A percentile compares a stretch with the other conserved stretches of the same genome.
Evolutionary conservation across 176 grass and related monocot species (phyloP).

Genomic region (Zea mays): DNA sequence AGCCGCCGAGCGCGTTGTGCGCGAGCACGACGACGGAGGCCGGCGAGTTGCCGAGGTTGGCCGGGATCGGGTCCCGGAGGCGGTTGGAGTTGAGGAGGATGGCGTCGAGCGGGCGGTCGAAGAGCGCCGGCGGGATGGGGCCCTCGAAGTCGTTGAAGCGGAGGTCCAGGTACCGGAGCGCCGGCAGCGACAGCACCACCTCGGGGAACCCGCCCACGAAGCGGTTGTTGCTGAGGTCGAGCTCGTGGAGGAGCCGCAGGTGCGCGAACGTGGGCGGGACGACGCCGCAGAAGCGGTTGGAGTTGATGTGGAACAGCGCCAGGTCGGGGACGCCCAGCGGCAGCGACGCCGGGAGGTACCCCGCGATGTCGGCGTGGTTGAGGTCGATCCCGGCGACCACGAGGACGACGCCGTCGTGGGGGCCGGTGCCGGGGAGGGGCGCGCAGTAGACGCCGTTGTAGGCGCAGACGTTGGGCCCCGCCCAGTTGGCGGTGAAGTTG

Average conservation of each 20-base stretch:
- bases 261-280: conserved; percentile 51
- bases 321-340: conserved; percentile 68
- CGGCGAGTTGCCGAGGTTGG: conserved; percentile 76
- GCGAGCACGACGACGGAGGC: conserved; percentile 84
- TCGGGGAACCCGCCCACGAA: conserved; percentile 71
- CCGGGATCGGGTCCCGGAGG: conserved; percentile 58
- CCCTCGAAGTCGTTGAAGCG: conserved; percentile 94
- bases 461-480: conserved; percentile 66
- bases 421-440: neutral
- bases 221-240: conserved; percentile 97
- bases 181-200: conserved; percentile 46
- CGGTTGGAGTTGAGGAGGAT: conserved; percentile 91
- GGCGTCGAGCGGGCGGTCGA: conserved; percentile 72
- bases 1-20: conserved; percentile 63
- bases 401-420: neutral
- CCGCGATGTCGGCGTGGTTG: conserved; percentile 87
- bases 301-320: conserved; percentile 85
- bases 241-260: conserved; percentile 64
- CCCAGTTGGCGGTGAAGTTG: conserved; percentile 73
- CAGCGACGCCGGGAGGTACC: conserved; percentile 52
- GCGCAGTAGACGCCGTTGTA: conserved; percentile 84
- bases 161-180: conserved; percentile 69
- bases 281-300: conserved; percentile 89
- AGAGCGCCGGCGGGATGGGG: conserved; percentile 55
- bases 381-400: conserved; percentile 87